Conservation (phyloP, 148 eudicot species). For the Fallopia convolvulus region DNA sequence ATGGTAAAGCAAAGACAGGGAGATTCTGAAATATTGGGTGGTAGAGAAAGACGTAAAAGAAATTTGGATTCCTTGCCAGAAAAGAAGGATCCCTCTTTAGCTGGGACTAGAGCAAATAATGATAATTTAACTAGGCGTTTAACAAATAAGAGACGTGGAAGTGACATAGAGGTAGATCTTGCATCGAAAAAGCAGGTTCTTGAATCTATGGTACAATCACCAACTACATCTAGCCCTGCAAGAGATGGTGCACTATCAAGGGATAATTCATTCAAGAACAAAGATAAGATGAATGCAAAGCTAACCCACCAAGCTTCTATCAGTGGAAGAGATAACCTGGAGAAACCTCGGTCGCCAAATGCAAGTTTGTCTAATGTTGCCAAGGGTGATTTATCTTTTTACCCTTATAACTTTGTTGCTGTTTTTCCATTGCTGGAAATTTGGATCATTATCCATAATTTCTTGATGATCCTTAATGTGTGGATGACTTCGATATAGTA, state of each 20-base stretch:
- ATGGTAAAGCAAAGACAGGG: constrained; percentile 31
- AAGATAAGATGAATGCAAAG: constrained; percentile 47
- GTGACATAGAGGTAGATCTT: constrained; percentile 44
- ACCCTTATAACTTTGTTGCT: background rate
- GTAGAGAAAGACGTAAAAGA: constrained; percentile 38
- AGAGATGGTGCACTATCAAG: constrained; percentile 41
- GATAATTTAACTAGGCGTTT: constrained; percentile 28
- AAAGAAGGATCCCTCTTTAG: constrained; percentile 29
- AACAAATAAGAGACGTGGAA: constrained; percentile 42
- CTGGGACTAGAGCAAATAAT: constrained; percentile 26
- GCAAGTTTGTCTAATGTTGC: constrained; percentile 17
- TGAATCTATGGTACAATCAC: constrained; percentile 43
- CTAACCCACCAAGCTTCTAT: constrained; percentile 28
- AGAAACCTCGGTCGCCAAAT: constrained; percentile 37
- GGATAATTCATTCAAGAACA: constrained; percentile 38
- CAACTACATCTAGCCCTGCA: constrained; percentile 35
- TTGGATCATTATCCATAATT: background rate
- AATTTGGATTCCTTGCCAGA: constrained; percentile 24
- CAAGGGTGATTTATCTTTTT: constrained; percentile 18
- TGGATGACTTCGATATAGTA: constrained; percentile 7
- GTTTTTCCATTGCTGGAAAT: background rate
- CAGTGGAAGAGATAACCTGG: constrained; percentile 33
- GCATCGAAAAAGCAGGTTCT: constrained; percentile 51
- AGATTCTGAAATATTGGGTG: constrained; percentile 22
- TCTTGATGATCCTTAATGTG: background rate